These are phyloP conservation scores for Thelephora ganbajun DNA, from an alignment of 768 basidiomycete genomes.

Conservation along the genomic window DNA sequence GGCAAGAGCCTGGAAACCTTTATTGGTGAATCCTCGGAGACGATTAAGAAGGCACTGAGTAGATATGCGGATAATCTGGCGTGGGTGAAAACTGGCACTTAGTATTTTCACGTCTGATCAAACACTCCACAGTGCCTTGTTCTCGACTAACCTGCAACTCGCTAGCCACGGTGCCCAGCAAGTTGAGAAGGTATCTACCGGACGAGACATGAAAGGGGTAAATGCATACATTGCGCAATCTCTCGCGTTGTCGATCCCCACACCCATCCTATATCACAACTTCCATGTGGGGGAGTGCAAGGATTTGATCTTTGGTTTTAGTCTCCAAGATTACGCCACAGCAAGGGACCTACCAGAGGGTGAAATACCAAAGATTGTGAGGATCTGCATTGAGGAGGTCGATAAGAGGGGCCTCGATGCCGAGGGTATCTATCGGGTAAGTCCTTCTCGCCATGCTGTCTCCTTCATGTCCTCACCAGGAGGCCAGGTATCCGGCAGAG, in stretches of 20 bases:
- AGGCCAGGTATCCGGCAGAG: slow-evolving; percentile 64
- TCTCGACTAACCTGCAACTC: slow-evolving; percentile 60
- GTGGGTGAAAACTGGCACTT: slow-evolving; percentile 23
- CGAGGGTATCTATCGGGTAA: slow-evolving; percentile 73
- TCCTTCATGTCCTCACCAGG: slow-evolving; percentile 1
- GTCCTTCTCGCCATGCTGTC: slow-evolving; percentile 8
- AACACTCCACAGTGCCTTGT: slow-evolving; percentile 49
- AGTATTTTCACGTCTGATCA: neutral
- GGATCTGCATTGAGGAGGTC: slow-evolving; percentile 70
- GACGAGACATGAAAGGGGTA: slow-evolving; percentile 51
- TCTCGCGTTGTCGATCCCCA: slow-evolving; percentile 51
- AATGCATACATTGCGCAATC: slow-evolving; percentile 44
- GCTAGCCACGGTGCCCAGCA: slow-evolving; percentile 47
- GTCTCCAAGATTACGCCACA: slow-evolving; percentile 79
- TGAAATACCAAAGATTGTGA: slow-evolving; percentile 67
- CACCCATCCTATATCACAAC: slow-evolving; percentile 63
- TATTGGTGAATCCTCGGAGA: slow-evolving; percentile 52
- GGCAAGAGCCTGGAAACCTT: slow-evolving; percentile 70
- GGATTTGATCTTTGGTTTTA: slow-evolving; percentile 84
- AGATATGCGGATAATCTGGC: slow-evolving; percentile 72
- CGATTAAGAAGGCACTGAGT: slow-evolving; percentile 48
- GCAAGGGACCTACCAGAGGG: slow-evolving; percentile 53
- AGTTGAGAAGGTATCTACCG: slow-evolving; percentile 55
- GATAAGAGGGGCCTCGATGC: slow-evolving; percentile 64
- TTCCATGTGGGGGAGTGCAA: slow-evolving; percentile 73